These are phyloP conservation scores for Thelephora terrestris DNA, from an alignment of 1,284 basidiomycete genomes.

Conservation along the genomic window DNA sequence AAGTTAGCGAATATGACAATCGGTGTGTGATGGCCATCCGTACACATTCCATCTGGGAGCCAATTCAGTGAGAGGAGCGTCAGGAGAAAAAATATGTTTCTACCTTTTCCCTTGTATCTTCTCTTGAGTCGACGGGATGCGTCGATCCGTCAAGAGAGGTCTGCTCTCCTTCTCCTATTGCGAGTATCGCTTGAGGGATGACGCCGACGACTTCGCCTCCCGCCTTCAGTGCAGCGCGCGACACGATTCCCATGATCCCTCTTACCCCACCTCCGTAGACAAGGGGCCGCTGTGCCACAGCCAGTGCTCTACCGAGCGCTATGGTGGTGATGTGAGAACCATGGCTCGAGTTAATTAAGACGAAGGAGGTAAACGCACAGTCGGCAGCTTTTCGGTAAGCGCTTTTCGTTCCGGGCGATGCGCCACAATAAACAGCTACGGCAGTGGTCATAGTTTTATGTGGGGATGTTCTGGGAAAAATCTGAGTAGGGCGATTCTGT, in stretches of 20 bases:
- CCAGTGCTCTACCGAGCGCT: slow-evolving; percentile 73
- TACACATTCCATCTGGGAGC: no score
- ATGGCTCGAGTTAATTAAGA: slow-evolving; percentile 2
- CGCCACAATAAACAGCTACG: slow-evolving; percentile 74
- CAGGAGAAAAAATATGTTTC: neutral
- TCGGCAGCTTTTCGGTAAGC: slow-evolving; percentile 60
- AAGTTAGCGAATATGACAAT: neutral
- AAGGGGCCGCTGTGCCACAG: slow-evolving; percentile 49
- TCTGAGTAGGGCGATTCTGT: no score
- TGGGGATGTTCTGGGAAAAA: no score
- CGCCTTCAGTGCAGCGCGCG: slow-evolving; percentile 52
- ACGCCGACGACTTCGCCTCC: slow-evolving; percentile 79
- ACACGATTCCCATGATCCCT: slow-evolving; percentile 85
- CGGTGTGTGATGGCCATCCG: neutral
- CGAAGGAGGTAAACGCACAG: slow-evolving; percentile 35
- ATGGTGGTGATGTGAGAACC: slow-evolving; percentile 5
- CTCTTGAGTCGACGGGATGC: neutral
- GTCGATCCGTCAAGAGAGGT: no score
- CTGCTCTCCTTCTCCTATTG: slow-evolving; percentile 45
- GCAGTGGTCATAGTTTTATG: slow-evolving; percentile 20
- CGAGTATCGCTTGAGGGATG: slow-evolving; percentile 68
- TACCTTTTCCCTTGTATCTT: neutral
- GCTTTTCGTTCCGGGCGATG: slow-evolving; percentile 51
- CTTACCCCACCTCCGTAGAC: slow-evolving; percentile 82
- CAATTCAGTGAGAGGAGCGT: neutral